Percentiles rank a stretch among this genome's conserved stretches.
phyloP scores from a whole-genome alignment of 2,329 filamentous ascomycete genomes.

The Cadophora luteo-olivacea region DNA sequence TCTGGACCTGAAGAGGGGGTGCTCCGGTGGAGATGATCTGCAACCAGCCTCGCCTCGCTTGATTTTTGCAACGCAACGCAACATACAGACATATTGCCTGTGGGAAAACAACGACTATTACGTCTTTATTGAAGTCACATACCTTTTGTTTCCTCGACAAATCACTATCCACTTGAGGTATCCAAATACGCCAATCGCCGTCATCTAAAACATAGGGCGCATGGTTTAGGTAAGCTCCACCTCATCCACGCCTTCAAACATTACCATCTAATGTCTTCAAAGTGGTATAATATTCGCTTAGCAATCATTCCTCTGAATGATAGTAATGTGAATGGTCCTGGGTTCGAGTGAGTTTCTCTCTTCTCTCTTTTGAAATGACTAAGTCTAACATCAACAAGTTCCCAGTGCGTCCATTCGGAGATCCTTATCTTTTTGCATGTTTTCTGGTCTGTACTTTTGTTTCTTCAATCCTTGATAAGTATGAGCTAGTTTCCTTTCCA shows the following conservation, averaged over 20 bases:
- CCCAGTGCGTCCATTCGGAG: neutral
- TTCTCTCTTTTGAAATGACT: neutral
- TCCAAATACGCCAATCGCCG: neutral
- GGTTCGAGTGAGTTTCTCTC: neutral
- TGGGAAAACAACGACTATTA: neutral
- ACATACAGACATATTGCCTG: neutral
- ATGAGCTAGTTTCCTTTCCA: no score
- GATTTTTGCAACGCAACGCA: slow-evolving; percentile 1
- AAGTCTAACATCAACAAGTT: neutral
- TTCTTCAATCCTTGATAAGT: neutral
- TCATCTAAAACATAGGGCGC: neutral
- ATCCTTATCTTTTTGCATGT: neutral
- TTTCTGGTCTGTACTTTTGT: neutral
- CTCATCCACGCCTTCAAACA: neutral
- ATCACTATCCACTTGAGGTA: neutral
- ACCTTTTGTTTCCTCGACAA: neutral
- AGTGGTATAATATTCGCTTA: slow-evolving; percentile 10
- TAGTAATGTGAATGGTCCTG: neutral
- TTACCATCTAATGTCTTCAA: neutral
- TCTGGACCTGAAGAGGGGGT: neutral
- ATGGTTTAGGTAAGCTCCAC: neutral
- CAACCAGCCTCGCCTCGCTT: neutral
- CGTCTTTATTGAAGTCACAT: neutral
- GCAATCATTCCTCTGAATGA: neutral
- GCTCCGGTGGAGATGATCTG: neutral